Evolutionary conservation across 257 asterid genomes (phyloP).

Genomic region (Ophiorrhiza pumila): DNA sequence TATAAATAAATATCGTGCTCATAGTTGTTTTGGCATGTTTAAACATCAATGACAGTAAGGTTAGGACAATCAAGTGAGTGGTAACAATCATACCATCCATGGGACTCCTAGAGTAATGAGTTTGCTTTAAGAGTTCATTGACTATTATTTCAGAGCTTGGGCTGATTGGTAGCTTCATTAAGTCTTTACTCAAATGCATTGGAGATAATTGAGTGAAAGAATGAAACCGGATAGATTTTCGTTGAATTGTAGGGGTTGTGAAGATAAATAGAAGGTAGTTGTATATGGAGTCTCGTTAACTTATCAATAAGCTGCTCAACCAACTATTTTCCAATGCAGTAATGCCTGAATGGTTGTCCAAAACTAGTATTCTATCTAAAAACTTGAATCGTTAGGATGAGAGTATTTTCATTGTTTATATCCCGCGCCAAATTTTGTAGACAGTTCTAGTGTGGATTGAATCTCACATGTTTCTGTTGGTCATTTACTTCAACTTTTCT

Average conservation of each 20-base stretch:
- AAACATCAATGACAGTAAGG: background rate
- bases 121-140: background rate
- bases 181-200: background rate
- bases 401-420: too few relatives aligned
- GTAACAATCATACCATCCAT: background rate
- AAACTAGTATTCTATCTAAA: too few relatives aligned
- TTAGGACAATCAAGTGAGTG: background rate
- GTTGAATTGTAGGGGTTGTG: background rate
- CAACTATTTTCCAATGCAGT: background rate
- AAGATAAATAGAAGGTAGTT: background rate
- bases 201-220: background rate
- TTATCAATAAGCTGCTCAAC: background rate
- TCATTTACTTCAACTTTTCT: background rate
- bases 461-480: background rate
- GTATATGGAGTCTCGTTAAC: background rate
- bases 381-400: background rate
- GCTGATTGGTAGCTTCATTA: background rate
- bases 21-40: background rate
- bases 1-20: too few relatives aligned
- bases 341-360: background rate
- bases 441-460: background rate
- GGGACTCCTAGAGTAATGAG: background rate
- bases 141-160: background rate
- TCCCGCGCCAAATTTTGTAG: background rate
- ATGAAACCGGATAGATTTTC: background rate